phyloP scores from a whole-genome alignment of 2,329 filamentous ascomycete species.

The Penicillium sp. region DNA sequence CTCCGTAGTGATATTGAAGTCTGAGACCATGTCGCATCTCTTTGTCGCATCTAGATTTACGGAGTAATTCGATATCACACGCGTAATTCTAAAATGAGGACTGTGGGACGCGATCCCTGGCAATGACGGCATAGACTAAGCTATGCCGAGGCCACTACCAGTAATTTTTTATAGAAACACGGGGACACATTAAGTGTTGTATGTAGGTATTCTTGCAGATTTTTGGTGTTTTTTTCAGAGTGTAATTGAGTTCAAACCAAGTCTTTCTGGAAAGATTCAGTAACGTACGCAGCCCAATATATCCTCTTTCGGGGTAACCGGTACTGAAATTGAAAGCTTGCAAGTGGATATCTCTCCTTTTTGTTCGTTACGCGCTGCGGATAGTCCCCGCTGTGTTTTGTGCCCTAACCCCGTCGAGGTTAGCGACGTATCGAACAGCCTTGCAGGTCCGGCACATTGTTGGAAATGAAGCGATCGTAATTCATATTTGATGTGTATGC shows the following conservation, averaged over 20 bases:
- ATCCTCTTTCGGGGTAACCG: constrained; percentile 20
- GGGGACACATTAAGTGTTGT: neutral
- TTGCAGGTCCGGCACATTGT: constrained; percentile 15
- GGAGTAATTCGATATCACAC: constrained; percentile 16
- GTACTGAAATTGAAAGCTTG: constrained; percentile 21
- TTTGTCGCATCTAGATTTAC: neutral
- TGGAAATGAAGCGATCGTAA: neutral
- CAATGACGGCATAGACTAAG: constrained; percentile 30
- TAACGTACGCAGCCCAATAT: constrained; percentile 9
- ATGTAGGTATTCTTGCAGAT: neutral
- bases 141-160: constrained; percentile 18
- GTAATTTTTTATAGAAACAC: constrained; percentile 6
- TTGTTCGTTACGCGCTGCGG: constrained; percentile 20
- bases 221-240: neutral
- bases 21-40: neutral
- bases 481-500: neutral
- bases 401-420: constrained; percentile 14
- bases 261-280: neutral
- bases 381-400: constrained; percentile 25
- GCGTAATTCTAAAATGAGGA: constrained; percentile 21
- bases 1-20: neutral
- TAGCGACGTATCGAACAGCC: constrained; percentile 21
- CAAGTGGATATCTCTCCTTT: constrained; percentile 12
- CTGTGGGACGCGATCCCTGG: constrained; percentile 34
- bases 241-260: neutral